Evolutionary conservation across 2,329 filamentous ascomycete genomes (phyloP), one percentile per base, ranked within the genome.

Genomic region (Orbilia brochopaga): DNA sequence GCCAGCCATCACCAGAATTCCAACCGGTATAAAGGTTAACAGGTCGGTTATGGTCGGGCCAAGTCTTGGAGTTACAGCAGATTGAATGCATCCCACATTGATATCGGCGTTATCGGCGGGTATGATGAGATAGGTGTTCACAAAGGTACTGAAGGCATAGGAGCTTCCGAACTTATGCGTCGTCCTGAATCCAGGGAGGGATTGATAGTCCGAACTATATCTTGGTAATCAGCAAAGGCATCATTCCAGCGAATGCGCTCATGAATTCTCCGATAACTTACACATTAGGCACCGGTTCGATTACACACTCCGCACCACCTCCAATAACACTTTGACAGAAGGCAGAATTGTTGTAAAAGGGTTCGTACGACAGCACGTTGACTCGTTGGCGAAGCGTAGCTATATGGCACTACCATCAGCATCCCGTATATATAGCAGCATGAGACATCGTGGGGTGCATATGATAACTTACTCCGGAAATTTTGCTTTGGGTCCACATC

Each of bases 61-160:
- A 2, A 99, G 82, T 75, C 90, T 88, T 0, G 94, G 94, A 0
- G 93, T 97, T 65, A 97, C 84, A 65, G 86, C 86, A n/a, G 90
- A 85, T 27, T 89, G 89, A 35, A 97, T 83, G 78, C 94, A 99
- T 56, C 88, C 91, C 48, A 97, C 85, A 58, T 85, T 81, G 13
- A 86, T 87, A 15, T 57, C 54, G 1, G 78, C 81, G 0, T 78
- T 72, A 78, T 96, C 88, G 74, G 92, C 92, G 60, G 92, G 90
- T 69, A 89, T 85, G 65, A 97, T 84, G 63, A 86, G 81, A 54
- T 97, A 83, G 0, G 86, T 91, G 7, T 90, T 83, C 5, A 87
- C 84, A 74, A 97, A 87, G 1, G 92, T 93, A 1, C 90, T 85
- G 78, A 99, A 96, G 2, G 90, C 85, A 79, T 96, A 99, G 0